Percentiles rank a stretch among this genome's conserved stretches.
These are phyloP conservation scores for Zygoascus meyerae DNA, from an alignment of 1,139 yeast genomes.

Conservation along the genomic window DNA sequence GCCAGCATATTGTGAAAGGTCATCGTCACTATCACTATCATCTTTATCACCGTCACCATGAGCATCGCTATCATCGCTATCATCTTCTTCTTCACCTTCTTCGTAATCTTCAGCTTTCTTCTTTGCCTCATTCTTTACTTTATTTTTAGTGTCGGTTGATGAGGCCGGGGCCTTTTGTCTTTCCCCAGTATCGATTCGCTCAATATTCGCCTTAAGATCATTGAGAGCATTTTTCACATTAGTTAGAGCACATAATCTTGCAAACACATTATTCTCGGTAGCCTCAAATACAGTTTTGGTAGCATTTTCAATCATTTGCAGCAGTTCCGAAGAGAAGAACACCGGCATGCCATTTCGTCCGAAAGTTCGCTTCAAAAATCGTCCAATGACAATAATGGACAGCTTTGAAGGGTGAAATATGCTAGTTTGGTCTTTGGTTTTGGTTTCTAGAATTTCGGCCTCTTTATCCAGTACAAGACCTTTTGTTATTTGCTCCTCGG, in stretches of 20 bases:
- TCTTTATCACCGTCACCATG: constrained; percentile 16
- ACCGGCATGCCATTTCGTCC: not conserved
- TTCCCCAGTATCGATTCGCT: constrained; percentile 22
- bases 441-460: constrained; percentile 19
- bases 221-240: constrained; percentile 43
- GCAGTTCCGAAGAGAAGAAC: constrained; percentile 5
- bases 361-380: constrained; percentile 22
- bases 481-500: constrained; percentile 16
- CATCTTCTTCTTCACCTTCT: constrained; percentile 8
- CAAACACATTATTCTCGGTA: constrained; percentile 9
- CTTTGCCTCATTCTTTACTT: constrained; percentile 27
- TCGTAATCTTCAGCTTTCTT: constrained; percentile 29
- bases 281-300: not conserved
- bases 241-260: constrained; percentile 50
- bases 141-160: not conserved
- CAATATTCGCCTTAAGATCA: constrained; percentile 54
- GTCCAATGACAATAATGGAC: constrained; percentile 23
- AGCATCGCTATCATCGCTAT: constrained; percentile 7
- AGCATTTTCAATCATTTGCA: not conserved
- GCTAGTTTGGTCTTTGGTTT: constrained; percentile 8
- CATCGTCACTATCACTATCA: constrained; percentile 19
- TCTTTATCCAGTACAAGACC: constrained; percentile 25
- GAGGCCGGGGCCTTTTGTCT: constrained; percentile 24
- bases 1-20: constrained; percentile 18
- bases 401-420: constrained; percentile 21